phyloP scores from a whole-genome alignment of 2,329 filamentous ascomycete genomes.

The Sodiomyces alkalinus region DNA sequence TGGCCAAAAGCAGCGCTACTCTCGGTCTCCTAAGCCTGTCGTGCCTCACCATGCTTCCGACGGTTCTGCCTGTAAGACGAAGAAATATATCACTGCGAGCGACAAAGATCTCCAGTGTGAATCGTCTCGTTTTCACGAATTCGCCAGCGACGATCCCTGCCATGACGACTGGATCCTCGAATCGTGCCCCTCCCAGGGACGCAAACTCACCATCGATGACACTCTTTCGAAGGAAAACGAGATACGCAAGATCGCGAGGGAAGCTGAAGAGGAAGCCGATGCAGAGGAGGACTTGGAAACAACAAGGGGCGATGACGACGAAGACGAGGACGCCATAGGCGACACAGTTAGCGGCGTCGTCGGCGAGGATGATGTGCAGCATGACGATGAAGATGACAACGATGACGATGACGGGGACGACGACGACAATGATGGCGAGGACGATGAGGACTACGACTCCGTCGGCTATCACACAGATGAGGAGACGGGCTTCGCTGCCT shows the following conservation, averaged over 20 bases:
- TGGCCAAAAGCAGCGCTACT: slow-evolving; percentile 13
- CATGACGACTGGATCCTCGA: slow-evolving; percentile 84
- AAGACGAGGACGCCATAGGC: slow-evolving; percentile 31
- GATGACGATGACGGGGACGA: slow-evolving; percentile 38
- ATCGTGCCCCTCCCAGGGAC: slow-evolving; percentile 45
- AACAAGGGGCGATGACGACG: slow-evolving; percentile 23
- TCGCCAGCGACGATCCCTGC: slow-evolving; percentile 65
- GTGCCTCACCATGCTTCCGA: slow-evolving; percentile 21
- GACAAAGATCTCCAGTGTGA: slow-evolving; percentile 36
- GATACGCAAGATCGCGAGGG: slow-evolving; percentile 71
- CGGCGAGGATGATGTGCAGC: slow-evolving; percentile 32
- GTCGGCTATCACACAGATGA: slow-evolving; percentile 66
- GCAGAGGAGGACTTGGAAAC: slow-evolving; percentile 47
- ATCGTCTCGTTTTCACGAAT: slow-evolving; percentile 68
- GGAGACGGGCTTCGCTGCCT: slow-evolving; percentile 52
- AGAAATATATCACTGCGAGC: slow-evolving; percentile 35
- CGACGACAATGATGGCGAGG: slow-evolving; percentile 27
- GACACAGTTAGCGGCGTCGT: slow-evolving; percentile 33
- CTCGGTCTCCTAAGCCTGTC: slow-evolving; percentile 9
- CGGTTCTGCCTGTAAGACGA: slow-evolving; percentile 17
- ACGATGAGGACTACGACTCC: slow-evolving; percentile 37
- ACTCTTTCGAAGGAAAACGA: slow-evolving; percentile 80
- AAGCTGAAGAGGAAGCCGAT: slow-evolving; percentile 79
- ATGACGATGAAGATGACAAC: slow-evolving; percentile 35
- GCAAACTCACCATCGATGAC: slow-evolving; percentile 75